Evolutionary conservation across 2,329 filamentous ascomycete genomes (phyloP), one percentile per base, ranked within the genome.

Genomic region (Ceratocystis diversiconidia): DNA sequence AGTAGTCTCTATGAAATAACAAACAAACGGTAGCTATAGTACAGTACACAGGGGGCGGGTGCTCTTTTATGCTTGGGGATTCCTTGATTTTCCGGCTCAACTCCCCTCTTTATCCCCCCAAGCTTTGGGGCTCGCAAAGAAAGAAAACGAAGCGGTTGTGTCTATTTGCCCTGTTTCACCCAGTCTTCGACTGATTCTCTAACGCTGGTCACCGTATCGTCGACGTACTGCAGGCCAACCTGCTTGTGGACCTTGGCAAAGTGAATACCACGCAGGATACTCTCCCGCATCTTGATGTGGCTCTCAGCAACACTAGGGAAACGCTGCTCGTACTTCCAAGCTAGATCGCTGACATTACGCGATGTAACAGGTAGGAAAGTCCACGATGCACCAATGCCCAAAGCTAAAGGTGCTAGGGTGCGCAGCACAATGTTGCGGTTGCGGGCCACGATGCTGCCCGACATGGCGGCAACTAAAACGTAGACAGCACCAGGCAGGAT

Each of bases 391-490:
- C 85, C 85, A 69, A 95, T 78, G 70, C 92, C 94, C 55, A 96
- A 84, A 22, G 86, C 85, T 62, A 92, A 76, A 10, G 94, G 94
- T 1, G 89, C 82, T 1, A 86, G 79, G 64, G 87, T 85, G 70
- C 94, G 86, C 64, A 99, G 79, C 69, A 96, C 75, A 69, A 97
- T 82, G 75, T 88, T 92, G 71, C 92, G 86, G 79, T 95, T 95
- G 69, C 92, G 85, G 65, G 89, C 85, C 65, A 96, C 79, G 74
- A 99, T 97, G 75, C 85, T 91, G 71, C 92, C 94, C 44, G 94
- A 90, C 92, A 99, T 96, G 71, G 90, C 86, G 52, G 92, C 87
- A 61, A 99, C 92, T 36, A 96, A 83, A 60, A 97, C 91, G 78
- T 97, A 97, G 70, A 97, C 85, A 67, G 85, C 81, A 30, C 92